Conservation (phyloP, 371 early-diverging fungal species). For the Sporodiniella umbellata region DNA sequence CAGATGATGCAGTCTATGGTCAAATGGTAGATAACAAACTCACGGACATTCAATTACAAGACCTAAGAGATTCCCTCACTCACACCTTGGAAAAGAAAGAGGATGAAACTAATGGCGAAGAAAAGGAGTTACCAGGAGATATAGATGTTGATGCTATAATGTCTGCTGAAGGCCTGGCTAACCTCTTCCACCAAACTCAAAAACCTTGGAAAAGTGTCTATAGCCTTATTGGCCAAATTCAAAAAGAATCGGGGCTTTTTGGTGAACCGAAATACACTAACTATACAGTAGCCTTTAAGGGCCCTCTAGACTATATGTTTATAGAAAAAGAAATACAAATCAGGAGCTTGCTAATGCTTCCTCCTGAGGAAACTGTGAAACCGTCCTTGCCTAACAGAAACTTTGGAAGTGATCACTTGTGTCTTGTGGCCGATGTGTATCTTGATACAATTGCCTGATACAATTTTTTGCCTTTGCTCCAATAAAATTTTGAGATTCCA, state of each 20-base stretch:
- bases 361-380: conserved; percentile 33
- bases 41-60: conserved; percentile 10
- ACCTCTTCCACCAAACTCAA: conserved; percentile 23
- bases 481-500: too few relatives aligned
- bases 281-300: conserved; percentile 49
- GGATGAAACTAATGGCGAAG: conserved; percentile 1
- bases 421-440: conserved; percentile 44
- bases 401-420: conserved; percentile 61
- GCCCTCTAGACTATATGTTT: conserved; percentile 55
- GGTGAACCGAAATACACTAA: conserved; percentile 57
- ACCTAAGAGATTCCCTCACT: conserved; percentile 23
- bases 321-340: conserved; percentile 27
- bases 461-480: too few relatives aligned
- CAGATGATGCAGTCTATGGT: conserved; percentile 46
- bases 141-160: not conserved
- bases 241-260: conserved; percentile 8
- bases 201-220: conserved; percentile 33
- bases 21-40: conserved; percentile 16
- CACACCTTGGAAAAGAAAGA: not conserved
- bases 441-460: too few relatives aligned
- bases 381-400: conserved; percentile 52
- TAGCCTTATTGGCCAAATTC: conserved; percentile 19
- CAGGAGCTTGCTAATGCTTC: conserved; percentile 11
- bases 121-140: conserved; percentile 4
- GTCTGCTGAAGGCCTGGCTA: conserved; percentile 1